Evolutionary conservation across 805 yeast species (phyloP).

Genomic region (Wickerhamiella vanderwaltii): DNA sequence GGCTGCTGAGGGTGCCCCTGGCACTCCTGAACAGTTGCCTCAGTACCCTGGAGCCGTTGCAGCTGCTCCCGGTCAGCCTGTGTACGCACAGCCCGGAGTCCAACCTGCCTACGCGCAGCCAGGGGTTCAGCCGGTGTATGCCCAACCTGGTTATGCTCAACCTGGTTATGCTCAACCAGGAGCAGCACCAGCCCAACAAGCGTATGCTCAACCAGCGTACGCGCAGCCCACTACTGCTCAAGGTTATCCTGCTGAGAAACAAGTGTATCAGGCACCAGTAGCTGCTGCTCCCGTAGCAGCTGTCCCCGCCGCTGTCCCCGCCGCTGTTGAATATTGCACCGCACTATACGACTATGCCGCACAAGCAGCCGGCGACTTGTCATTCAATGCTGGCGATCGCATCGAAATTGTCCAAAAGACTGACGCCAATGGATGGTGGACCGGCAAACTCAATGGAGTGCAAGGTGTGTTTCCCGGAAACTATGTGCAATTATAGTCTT

Average conservation of each 20-base stretch:
- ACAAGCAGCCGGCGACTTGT: slow-evolving; percentile 83
- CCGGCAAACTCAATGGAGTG: slow-evolving; percentile 72
- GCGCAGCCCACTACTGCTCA: slow-evolving; percentile 24
- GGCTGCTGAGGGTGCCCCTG: slow-evolving; percentile 27
- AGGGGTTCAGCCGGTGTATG: slow-evolving; percentile 15
- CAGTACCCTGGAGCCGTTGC: slow-evolving; percentile 28
- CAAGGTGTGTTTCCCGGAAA: slow-evolving; percentile 95
- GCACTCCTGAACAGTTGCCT: slow-evolving; percentile 15
- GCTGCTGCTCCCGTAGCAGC: slow-evolving; percentile 24
- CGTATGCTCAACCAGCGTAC: slow-evolving; percentile 14
- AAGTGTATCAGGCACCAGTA: slow-evolving; percentile 13
- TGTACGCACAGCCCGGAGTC: slow-evolving; percentile 21
- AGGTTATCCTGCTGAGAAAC: slow-evolving; percentile 24
- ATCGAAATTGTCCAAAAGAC: slow-evolving; percentile 77
- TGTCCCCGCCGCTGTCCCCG: slow-evolving; percentile 26
- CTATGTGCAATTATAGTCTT: slow-evolving; percentile 48
- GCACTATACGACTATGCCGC: slow-evolving; percentile 88
- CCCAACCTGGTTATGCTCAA: slow-evolving; percentile 14
- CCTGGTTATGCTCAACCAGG: slow-evolving; percentile 4
- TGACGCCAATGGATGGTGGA: slow-evolving; percentile 97
- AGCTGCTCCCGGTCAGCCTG: slow-evolving; percentile 22
- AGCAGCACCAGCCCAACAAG: slow-evolving; percentile 7
- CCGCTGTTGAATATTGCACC: slow-evolving; percentile 42
- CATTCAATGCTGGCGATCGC: slow-evolving; percentile 76
- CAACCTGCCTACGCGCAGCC: slow-evolving; percentile 21